phyloP scores from a whole-genome alignment of 352 stramenopile genomes.

The Phytophthora ramorum region DNA sequence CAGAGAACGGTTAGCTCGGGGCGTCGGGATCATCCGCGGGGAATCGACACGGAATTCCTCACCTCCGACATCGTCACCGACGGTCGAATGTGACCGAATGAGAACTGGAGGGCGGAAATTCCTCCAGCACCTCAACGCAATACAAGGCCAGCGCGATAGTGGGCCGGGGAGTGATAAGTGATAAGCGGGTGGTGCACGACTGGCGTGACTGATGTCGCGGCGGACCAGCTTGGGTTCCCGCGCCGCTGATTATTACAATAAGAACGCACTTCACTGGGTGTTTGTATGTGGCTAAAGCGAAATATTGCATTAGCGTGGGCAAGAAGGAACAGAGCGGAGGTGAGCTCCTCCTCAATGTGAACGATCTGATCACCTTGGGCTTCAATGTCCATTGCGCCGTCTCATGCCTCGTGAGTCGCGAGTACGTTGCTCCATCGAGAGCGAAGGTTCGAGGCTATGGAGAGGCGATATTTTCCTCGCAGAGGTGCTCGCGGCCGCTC shows the following conservation, averaged over 20 bases:
- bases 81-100: neutral
- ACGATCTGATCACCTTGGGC: neutral
- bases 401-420: conserved; percentile 1
- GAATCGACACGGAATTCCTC: conserved; percentile 8
- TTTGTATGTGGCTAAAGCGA: conserved; percentile 23
- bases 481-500: neutral
- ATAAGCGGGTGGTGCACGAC: conserved; percentile 20
- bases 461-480: neutral
- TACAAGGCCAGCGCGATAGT: conserved; percentile 19
- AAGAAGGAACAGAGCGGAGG: neutral
- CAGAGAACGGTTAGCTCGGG: conserved; percentile 14
- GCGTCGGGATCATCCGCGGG: neutral
- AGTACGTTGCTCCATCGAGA: neutral
- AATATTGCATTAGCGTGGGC: conserved; percentile 10
- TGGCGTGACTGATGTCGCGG: conserved; percentile 15
- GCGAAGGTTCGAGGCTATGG: neutral
- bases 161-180: conserved; percentile 3
- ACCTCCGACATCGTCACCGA: conserved; percentile 28
- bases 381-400: neutral
- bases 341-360: neutral
- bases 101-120: neutral
- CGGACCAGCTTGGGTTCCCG: neutral
- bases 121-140: conserved; percentile 1
- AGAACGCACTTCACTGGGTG: conserved; percentile 14
- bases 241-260: neutral